Evolutionary conservation across 345 rosid genomes (phyloP), one percentile per base, ranked within the genome.

Genomic region (Lepidium didymum): DNA sequence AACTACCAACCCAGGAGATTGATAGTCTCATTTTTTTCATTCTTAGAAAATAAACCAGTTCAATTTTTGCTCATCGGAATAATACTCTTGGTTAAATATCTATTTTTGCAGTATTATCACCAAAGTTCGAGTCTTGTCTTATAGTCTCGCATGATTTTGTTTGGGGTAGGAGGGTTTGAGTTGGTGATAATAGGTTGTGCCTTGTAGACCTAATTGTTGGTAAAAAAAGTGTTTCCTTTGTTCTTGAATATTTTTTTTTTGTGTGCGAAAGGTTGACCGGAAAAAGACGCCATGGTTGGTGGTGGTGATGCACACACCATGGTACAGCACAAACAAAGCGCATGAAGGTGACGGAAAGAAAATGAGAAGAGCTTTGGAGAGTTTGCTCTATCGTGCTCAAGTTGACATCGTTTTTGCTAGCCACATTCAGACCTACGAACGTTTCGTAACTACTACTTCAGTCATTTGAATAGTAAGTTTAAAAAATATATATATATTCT

Each of bases 291-390:
- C 96, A 11, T 92, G 96, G 98, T 79, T 92, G 13, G 25, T 87
- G 14, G 93, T 74, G 76, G 62, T 92, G 33, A 11, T 89, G 74
- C 98, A 92, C 70, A 88, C 88, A 1, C 98, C 96, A 8, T 92
- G 98, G 96, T 87, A 92, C 67, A 92, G 89, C 38, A 89, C 96
- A 12, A 92, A 92, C 64, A 34, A 21, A 50, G 98, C 96, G 3
- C 98, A 89, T 70, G 83, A 86, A 69, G 98, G 98, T 10, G 93
- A 87, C 51, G 96, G 98, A n/a, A 93, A 92, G 70, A 70, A 72
- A 56, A 92, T 88, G 96, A 81, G 96, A 67, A 79, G 69, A 37
- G 82, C 86, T 6, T 74, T 92, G 86, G 98, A 92, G 60, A 77
- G 73, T 49, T 40, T 90, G 79, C 10, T 92, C 59, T 92, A 78